These are phyloP conservation scores for Salvia miltiorrhiza DNA, from an alignment of 257 asterid species.

Conservation along the genomic window DNA sequence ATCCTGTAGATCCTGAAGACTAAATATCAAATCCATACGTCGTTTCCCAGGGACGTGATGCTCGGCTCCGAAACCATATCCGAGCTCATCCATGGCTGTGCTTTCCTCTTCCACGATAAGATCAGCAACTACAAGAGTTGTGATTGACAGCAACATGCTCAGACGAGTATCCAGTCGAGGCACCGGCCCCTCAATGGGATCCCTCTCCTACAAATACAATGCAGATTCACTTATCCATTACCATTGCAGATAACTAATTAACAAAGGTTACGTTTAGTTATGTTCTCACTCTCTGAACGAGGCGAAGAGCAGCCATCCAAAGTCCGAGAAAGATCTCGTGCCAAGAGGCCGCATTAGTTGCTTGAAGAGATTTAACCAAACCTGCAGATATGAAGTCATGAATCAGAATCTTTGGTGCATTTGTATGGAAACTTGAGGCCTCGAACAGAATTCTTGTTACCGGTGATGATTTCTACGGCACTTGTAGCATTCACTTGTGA, in stretches of 20 bases:
- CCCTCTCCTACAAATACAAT: conserved; percentile 66
- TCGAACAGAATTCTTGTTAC: conserved; percentile 33
- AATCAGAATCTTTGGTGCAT: conserved; percentile 16
- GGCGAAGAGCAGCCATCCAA: conserved; percentile 97
- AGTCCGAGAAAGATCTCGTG: conserved; percentile 85
- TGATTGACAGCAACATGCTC: conserved; percentile 80
- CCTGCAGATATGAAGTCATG: conserved; percentile 44
- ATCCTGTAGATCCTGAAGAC: conserved; percentile 71
- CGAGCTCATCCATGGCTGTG: conserved; percentile 33
- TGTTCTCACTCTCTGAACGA: conserved; percentile 84
- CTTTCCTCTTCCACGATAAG: conserved; percentile 89
- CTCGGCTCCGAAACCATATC: conserved; percentile 29
- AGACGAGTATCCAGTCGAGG: conserved; percentile 93
- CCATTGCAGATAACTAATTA: conserved; percentile 1
- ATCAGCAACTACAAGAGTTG: conserved; percentile 85
- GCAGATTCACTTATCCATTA: conserved; percentile 5
- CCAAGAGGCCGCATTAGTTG: conserved; percentile 80
- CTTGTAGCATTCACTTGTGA: conserved; percentile 85
- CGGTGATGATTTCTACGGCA: conserved; percentile 83
- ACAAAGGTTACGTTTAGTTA: background rate
- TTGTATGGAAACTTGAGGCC: background rate
- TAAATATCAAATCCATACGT: conserved; percentile 57
- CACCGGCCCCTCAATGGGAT: conserved; percentile 97
- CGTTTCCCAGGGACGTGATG: conserved; percentile 43
- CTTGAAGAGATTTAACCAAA: conserved; percentile 86